These are phyloP conservation scores for Juglanconis juglandina DNA, from an alignment of 2,329 filamentous ascomycete species.

Conservation along the genomic window DNA sequence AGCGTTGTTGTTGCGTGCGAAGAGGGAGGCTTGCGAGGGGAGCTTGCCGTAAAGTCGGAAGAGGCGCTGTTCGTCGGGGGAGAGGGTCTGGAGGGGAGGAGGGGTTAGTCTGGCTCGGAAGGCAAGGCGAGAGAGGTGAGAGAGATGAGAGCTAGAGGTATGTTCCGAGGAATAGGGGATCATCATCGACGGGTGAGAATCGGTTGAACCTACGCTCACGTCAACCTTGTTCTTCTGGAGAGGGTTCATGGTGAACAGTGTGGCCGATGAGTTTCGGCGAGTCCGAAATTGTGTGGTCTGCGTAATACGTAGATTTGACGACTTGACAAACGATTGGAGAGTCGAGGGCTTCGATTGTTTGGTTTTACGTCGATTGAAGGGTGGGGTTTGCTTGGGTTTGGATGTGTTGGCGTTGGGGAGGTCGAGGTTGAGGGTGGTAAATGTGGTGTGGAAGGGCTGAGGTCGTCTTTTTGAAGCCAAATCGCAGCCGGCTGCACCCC, in stretches of 20 bases:
- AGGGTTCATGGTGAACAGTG: conserved; percentile 70
- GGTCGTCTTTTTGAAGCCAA: conserved; percentile 3
- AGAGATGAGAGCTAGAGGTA: too few species aligned
- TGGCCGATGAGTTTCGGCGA: neutral
- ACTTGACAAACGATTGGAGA: neutral
- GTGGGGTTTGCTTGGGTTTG: neutral
- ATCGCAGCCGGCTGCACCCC: neutral
- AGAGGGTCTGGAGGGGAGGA: conserved; percentile 65
- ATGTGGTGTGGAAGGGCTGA: neutral
- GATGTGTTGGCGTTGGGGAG: neutral
- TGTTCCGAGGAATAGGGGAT: too few species aligned
- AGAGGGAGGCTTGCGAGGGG: conserved; percentile 90
- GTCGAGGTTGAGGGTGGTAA: neutral
- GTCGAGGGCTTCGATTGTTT: neutral
- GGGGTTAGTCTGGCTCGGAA: neutral
- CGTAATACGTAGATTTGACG: neutral
- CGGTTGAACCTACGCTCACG: conserved; percentile 68
- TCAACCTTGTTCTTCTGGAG: conserved; percentile 99
- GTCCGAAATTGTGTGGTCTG: neutral
- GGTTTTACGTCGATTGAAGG: neutral
- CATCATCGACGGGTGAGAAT: conserved; percentile 14
- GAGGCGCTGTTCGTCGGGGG: conserved; percentile 90
- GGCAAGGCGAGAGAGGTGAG: neutral
- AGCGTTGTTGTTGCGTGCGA: conserved; percentile 84
- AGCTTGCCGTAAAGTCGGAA: conserved; percentile 98